A percentile compares a stretch with the other conserved stretches of the same genome.
phyloP scores from a whole-genome alignment of 768 basidiomycete genomes.

The Boletus rex-veris region DNA sequence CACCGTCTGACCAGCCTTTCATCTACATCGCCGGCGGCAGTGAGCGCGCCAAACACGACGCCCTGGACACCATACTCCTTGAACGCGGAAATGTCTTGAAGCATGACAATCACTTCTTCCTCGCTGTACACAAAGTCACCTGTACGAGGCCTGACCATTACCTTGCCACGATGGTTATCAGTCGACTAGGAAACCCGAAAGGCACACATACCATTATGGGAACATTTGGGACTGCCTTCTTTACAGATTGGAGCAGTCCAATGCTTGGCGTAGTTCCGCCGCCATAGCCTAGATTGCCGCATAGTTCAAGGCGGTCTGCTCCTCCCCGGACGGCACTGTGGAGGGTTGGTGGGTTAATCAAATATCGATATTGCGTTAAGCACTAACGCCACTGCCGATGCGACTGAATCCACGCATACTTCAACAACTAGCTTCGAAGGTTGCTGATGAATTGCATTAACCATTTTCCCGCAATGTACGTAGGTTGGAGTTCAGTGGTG shows the following conservation, averaged over 20 bases:
- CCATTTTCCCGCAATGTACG: slow-evolving; percentile 5
- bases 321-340: slow-evolving; percentile 66
- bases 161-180: slow-evolving; percentile 37
- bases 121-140: slow-evolving; percentile 78
- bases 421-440: slow-evolving; percentile 37
- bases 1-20: slow-evolving; percentile 50
- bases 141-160: slow-evolving; percentile 74
- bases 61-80: slow-evolving; percentile 57
- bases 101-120: slow-evolving; percentile 67
- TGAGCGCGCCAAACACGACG: slow-evolving; percentile 65
- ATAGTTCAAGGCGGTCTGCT: slow-evolving; percentile 75
- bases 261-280: slow-evolving; percentile 81
- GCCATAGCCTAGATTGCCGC: slow-evolving; percentile 63
- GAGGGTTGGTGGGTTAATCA: slow-evolving; percentile 3
- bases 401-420: slow-evolving; percentile 76
- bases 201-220: slow-evolving; percentile 67
- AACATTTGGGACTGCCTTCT: slow-evolving; percentile 42
- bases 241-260: slow-evolving; percentile 64
- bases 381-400: slow-evolving; percentile 63
- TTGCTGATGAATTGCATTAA: background rate
- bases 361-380: background rate
- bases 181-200: background rate
- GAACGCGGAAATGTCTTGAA: slow-evolving; percentile 65
- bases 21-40: slow-evolving; percentile 55
- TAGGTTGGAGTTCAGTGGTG: too few relatives aligned